A percentile compares a stretch with the other conserved stretches of the same genome.
phyloP scores from a whole-genome alignment of 1,284 basidiomycete species.

The Rhodotorula glutinis region DNA sequence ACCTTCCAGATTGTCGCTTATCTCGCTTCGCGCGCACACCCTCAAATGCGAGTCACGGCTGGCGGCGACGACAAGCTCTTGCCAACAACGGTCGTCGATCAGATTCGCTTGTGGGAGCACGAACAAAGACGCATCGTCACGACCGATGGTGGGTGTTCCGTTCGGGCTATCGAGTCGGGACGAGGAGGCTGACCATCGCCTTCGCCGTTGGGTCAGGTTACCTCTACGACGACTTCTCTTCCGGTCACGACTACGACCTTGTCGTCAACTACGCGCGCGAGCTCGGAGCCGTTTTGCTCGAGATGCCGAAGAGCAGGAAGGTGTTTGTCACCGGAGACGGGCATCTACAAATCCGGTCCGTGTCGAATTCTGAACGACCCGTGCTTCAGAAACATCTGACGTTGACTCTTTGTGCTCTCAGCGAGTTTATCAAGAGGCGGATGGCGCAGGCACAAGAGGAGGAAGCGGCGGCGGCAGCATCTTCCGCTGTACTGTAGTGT shows the following conservation, averaged over 20 bases:
- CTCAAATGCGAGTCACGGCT: slow-evolving; percentile 88
- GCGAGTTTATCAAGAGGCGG: slow-evolving; percentile 37
- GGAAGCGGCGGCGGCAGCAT: slow-evolving; percentile 1
- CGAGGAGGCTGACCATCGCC: not conserved
- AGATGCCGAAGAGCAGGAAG: slow-evolving; percentile 66
- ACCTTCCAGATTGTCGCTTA: slow-evolving; percentile 82
- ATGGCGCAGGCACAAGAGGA: slow-evolving; percentile 24
- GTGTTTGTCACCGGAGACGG: slow-evolving; percentile 81
- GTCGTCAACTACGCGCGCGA: slow-evolving; percentile 81
- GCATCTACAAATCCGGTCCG: slow-evolving; percentile 61
- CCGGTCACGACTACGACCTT: slow-evolving; percentile 79
- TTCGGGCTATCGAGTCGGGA: not conserved
- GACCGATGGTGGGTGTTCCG: not conserved
- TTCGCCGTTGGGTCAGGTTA: slow-evolving; percentile 58
- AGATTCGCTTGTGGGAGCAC: slow-evolving; percentile 95
- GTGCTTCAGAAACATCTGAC: not conserved
- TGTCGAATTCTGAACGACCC: not conserved
- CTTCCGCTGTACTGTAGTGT: not conserved
- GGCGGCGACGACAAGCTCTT: slow-evolving; percentile 54
- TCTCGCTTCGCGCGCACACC: slow-evolving; percentile 88
- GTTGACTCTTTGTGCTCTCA: not conserved
- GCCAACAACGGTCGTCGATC: slow-evolving; percentile 95
- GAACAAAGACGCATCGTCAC: slow-evolving; percentile 89
- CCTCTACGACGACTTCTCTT: slow-evolving; percentile 81
- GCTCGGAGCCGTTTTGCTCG: slow-evolving; percentile 72